Percentiles rank a stretch among this genome's conserved stretches.
These are phyloP conservation scores for Phaeosphaeriaceae sp. DNA, from an alignment of 2,329 filamentous ascomycete genomes.

Conservation along the genomic window DNA sequence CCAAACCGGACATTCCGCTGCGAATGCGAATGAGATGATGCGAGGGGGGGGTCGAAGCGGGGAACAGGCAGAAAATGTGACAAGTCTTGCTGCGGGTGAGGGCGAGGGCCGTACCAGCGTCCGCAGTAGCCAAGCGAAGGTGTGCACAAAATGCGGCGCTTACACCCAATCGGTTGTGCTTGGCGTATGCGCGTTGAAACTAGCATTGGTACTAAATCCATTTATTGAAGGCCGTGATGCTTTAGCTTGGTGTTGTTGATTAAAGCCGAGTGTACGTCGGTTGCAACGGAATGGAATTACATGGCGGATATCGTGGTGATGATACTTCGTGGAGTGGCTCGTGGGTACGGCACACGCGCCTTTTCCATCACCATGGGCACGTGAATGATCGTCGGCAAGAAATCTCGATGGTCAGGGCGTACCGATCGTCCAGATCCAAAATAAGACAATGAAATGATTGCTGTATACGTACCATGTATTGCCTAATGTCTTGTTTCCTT, in stretches of 20 bases:
- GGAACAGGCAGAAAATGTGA: slow-evolving; percentile 34
- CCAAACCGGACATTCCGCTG: slow-evolving; percentile 19
- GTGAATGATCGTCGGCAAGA: slow-evolving; percentile 17
- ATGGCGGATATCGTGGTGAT: slow-evolving; percentile 21
- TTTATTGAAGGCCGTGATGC: slow-evolving; percentile 31
- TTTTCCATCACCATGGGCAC: not conserved
- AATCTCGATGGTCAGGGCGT: slow-evolving; percentile 26
- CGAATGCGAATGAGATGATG: slow-evolving; percentile 29
- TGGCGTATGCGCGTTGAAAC: slow-evolving; percentile 44
- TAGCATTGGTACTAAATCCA: slow-evolving; percentile 25
- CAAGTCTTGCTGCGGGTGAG: slow-evolving; percentile 38
- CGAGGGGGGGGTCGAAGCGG: slow-evolving; percentile 14
- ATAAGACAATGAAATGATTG: slow-evolving; percentile 14
- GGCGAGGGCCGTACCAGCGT: slow-evolving; percentile 38
- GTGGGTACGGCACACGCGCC: slow-evolving; percentile 1
- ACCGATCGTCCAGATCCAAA: slow-evolving; percentile 5
- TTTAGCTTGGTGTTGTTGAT: slow-evolving; percentile 34
- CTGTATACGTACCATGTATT: slow-evolving; percentile 79
- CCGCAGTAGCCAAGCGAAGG: slow-evolving; percentile 41
- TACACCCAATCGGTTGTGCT: slow-evolving; percentile 38
- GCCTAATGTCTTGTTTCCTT: slow-evolving; percentile 86
- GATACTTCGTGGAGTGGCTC: not conserved
- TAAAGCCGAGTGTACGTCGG: not conserved
- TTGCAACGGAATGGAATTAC: slow-evolving; percentile 7
- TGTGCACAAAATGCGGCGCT: slow-evolving; percentile 25